These are phyloP conservation scores for Plasmodium adleri DNA, from an alignment of 169 alveolate species.

Conservation along the genomic window DNA sequence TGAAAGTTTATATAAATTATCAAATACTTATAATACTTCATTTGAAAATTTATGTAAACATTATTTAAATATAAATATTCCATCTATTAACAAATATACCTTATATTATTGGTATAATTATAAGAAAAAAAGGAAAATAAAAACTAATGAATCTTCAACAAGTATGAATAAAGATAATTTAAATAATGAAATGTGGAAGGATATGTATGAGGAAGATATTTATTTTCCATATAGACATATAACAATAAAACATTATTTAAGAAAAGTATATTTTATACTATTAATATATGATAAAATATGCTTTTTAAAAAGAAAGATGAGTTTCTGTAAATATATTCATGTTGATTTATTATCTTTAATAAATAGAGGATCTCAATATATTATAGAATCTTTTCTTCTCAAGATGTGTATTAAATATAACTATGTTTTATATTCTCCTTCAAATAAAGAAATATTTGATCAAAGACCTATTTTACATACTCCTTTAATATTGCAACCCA, in stretches of 20 bases:
- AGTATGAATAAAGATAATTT: neutral
- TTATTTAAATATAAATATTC: constrained; percentile 45
- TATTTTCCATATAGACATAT: constrained; percentile 70
- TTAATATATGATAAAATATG: constrained; percentile 77
- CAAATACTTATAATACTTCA: constrained; percentile 22
- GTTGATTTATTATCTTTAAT: constrained; percentile 78
- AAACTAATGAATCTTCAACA: neutral
- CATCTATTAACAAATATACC: constrained; percentile 30
- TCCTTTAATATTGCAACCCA: constrained; percentile 95
- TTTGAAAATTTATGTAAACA: constrained; percentile 66
- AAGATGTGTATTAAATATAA: constrained; percentile 62
- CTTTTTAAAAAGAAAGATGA: constrained; percentile 71
- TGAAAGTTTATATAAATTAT: constrained; percentile 55
- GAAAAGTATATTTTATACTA: constrained; percentile 38
- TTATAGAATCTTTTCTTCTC: constrained; percentile 77
- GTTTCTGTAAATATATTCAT: constrained; percentile 73
- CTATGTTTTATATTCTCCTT: constrained; percentile 77
- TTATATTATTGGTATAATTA: constrained; percentile 51
- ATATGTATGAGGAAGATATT: neutral
- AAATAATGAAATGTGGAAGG: neutral
- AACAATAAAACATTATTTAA: constrained; percentile 51
- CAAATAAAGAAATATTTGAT: constrained; percentile 83
- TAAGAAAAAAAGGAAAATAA: neutral
- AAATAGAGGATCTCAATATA: constrained; percentile 80
- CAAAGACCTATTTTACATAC: constrained; percentile 87